These are phyloP conservation scores for Penicillium parvum DNA, from an alignment of 495 filamentous ascomycete genomes.

Conservation along the genomic window DNA sequence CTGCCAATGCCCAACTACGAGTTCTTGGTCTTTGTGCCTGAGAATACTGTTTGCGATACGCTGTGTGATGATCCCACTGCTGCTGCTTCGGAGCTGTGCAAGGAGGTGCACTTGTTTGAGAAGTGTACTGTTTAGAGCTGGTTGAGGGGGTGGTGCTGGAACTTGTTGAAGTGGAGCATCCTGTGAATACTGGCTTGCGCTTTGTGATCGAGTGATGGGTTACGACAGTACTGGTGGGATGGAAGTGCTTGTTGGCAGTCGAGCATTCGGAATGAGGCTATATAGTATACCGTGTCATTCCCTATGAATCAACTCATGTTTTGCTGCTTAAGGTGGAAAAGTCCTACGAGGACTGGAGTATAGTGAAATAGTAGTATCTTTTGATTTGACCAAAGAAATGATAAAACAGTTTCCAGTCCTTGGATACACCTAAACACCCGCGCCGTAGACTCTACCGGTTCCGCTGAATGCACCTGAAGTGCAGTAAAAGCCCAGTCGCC, in stretches of 20 bases:
- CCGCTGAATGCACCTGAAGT: constrained; percentile 23
- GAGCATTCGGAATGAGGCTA: neutral
- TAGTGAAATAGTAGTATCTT: constrained; percentile 16
- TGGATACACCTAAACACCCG: constrained; percentile 24
- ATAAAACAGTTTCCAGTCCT: constrained; percentile 14
- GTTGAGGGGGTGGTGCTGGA: neutral
- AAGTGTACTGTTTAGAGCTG: constrained; percentile 26
- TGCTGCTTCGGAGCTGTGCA: constrained; percentile 29
- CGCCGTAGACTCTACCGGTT: constrained; percentile 19
- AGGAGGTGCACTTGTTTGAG: constrained; percentile 31
- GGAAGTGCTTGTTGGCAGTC: too few relatives aligned
- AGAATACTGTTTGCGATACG: constrained; percentile 35
- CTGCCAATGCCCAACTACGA: constrained; percentile 37
- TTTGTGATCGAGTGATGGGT: neutral
- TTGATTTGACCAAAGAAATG: constrained; percentile 16
- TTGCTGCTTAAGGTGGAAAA: too few relatives aligned
- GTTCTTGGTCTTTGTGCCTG: constrained; percentile 41
- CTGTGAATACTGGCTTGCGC: neutral
- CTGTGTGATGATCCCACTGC: constrained; percentile 37
- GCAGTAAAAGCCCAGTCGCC: constrained; percentile 13
- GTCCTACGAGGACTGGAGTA: neutral
- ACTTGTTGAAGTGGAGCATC: neutral
- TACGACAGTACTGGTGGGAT: too few relatives aligned
- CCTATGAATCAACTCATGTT: neutral
- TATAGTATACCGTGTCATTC: constrained; percentile 1